phyloP scores from a whole-genome alignment of 1,139 yeast species.

The Taphrina wiesneri region DNA sequence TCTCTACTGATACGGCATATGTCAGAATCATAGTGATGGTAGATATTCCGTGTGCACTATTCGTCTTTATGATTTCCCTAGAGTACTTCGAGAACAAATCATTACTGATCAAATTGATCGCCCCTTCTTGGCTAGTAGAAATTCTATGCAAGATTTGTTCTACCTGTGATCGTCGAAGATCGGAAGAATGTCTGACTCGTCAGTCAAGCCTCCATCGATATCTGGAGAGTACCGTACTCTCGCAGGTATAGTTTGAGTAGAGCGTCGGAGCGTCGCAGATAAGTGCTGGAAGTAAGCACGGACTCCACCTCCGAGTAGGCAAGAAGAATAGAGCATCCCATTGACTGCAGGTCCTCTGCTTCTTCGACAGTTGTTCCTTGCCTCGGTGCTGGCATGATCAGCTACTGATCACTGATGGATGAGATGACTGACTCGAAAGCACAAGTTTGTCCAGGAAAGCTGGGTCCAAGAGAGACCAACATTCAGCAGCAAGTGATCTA shows the following conservation, averaged over 20 bases:
- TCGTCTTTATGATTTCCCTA: background rate
- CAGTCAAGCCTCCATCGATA: background rate
- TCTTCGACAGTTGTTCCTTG: background rate
- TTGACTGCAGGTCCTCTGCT: background rate
- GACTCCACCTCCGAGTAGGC: conserved; percentile 2
- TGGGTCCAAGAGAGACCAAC: conserved; percentile 10
- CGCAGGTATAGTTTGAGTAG: conserved; percentile 4
- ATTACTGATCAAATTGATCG: conserved; percentile 2
- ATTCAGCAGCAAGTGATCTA: background rate
- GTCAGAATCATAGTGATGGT: background rate
- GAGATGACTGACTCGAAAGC: background rate
- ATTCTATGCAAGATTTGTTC: background rate
- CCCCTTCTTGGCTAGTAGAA: background rate
- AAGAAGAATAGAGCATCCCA: conserved; percentile 15
- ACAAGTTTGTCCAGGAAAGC: conserved; percentile 17
- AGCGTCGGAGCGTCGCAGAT: conserved; percentile 2
- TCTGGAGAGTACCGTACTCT: background rate
- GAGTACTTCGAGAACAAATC: background rate
- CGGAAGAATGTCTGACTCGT: background rate
- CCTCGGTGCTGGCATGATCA: background rate
- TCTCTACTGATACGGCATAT: background rate
- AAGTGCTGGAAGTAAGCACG: background rate
- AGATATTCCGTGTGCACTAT: background rate
- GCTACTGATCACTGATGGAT: too few species aligned
- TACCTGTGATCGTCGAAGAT: background rate